Evolutionary conservation across 257 asterid genomes (phyloP), one percentile per base, ranked within the genome.

Genomic region (Misopates orontium): DNA sequence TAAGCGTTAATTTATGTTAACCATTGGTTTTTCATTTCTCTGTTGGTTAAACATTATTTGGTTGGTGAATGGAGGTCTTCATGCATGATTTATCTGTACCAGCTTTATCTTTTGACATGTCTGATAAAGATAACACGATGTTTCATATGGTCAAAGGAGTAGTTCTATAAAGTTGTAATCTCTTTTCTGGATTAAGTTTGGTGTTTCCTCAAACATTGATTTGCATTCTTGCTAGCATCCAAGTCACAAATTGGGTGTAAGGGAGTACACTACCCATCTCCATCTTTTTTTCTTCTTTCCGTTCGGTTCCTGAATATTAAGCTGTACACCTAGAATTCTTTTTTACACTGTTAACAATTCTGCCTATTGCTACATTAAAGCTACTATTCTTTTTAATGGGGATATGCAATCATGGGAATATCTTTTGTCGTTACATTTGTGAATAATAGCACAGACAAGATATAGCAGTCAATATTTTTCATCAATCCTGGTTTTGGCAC

Each of bases 1-100:
- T 92, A 89, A 54, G 93, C 56, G 67, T 58, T 55, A 14, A 25
- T 56, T 71, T 73, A 52, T 54, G n/a, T 71, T 52, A 47, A 16
- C 44, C 56, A 45, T 44, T 55, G 25, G 22, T 57, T 24, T 60
- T 15, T 49, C 61, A 45, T 65, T 68, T 57, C n/a, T 17, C 66
- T 8, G 39, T 60, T 25, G 40, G 24, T 67, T 13, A n/a, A 45
- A 61, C 60, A 39, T 68, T 42, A 19, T 65, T 79, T 57, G 39
- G 31, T 57, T 45, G 18, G 45, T 24, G 25, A 24, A 16, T 28
- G 25, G 40, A 24, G 14, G 13, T 18, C 15, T 31, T 53, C 45
- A 28, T 28, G n/a, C 1, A 1, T 16, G 23, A 62, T 5, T 22
- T 57, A 19, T n/a, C 24, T 17, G 41, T 48, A 41, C n/a, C 22